phyloP scores from a whole-genome alignment of 345 rosid genomes.

The Noccaea caerulescens region DNA sequence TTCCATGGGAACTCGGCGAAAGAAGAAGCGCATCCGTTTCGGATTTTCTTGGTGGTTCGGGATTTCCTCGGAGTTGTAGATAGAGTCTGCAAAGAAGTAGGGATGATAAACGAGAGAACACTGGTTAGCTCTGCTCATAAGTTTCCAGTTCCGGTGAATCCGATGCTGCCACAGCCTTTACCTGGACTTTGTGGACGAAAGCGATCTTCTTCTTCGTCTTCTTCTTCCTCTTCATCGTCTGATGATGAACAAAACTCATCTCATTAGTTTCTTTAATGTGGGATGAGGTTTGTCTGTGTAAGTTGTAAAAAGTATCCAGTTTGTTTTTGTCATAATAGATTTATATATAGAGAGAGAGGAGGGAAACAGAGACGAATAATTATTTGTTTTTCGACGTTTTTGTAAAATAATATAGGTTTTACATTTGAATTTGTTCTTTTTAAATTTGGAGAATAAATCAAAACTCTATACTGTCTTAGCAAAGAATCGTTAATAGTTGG shows the following conservation, averaged over 20 bases:
- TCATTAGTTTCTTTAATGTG: slow-evolving; percentile 45
- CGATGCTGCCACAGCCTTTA: slow-evolving; percentile 60
- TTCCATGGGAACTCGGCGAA: slow-evolving; percentile 99
- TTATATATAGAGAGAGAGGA: slow-evolving; percentile 28
- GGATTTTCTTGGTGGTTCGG: slow-evolving; percentile 96
- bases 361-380: slow-evolving; percentile 24
- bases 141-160: slow-evolving; percentile 83
- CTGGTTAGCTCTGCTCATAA: slow-evolving; percentile 82
- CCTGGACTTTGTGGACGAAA: slow-evolving; percentile 52
- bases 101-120: slow-evolving; percentile 84
- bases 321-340: slow-evolving; percentile 40
- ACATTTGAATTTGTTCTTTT: slow-evolving; percentile 8
- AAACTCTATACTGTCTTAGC: background rate
- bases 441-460: background rate
- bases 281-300: slow-evolving; percentile 35
- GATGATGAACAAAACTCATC: slow-evolving; percentile 64
- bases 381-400: slow-evolving; percentile 12
- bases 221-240: slow-evolving; percentile 34
- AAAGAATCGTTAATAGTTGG: no score
- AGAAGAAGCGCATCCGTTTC: slow-evolving; percentile 98
- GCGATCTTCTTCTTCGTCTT: slow-evolving; percentile 50
- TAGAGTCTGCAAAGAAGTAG: slow-evolving; percentile 95
- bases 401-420: slow-evolving; percentile 47
- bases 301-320: slow-evolving; percentile 44
- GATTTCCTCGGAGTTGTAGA: slow-evolving; percentile 86